Evolutionary conservation across 768 basidiomycete species (phyloP), one percentile per base, ranked within the genome.

Genomic region (Cubamyces sp.): DNA sequence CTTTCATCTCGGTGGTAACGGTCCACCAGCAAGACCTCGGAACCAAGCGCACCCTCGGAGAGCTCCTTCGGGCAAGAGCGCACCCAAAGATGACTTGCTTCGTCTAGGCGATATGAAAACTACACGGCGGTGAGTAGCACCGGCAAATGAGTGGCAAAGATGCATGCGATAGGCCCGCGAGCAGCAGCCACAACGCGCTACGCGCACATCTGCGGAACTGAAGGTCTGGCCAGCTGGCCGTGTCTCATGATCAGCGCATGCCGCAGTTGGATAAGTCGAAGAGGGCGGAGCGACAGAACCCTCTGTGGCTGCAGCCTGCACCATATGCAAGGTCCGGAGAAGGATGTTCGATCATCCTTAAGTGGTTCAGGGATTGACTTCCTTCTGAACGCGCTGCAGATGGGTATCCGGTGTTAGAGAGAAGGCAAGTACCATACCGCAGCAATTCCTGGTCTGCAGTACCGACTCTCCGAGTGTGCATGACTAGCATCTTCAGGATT

Each of bases 211-310:
- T 54, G 48, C 60, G 60, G 53, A 48, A 26, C 41, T 46, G 42
- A 34, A 53, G 58, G 58, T 30, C 28, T 51, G 51, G 52, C 6
- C 60, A 49, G 53, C 60, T 61, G 60, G 15, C 60, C 47, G 18
- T 8, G 40, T 26, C 60, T 8, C 52, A 61, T 61, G 60, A 61
- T 61, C 60, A 42, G 60, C 60, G 53, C 26, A 41, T 37, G 60
- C 54, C 54, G 45, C 51, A 53, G 42, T 8, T 42, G 42, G 46
- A 11, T 37, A 54, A 39, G 19, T 50, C 50, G 26, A 42, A 51
- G n/a, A 19, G 8, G 15, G 60, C 53, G 53, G 53, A 61, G 54
- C 54, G 26, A 23, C 47, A 23, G 55, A 37, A 26, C 26, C 14
- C 48, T 51, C 50, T 18, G 37, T 18, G 28, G 9, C 15, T 26